Percentiles rank a stretch among this genome's conserved stretches.
These are phyloP conservation scores for Citrullus amarus DNA, from an alignment of 306 rosid species.

Conservation along the genomic window DNA sequence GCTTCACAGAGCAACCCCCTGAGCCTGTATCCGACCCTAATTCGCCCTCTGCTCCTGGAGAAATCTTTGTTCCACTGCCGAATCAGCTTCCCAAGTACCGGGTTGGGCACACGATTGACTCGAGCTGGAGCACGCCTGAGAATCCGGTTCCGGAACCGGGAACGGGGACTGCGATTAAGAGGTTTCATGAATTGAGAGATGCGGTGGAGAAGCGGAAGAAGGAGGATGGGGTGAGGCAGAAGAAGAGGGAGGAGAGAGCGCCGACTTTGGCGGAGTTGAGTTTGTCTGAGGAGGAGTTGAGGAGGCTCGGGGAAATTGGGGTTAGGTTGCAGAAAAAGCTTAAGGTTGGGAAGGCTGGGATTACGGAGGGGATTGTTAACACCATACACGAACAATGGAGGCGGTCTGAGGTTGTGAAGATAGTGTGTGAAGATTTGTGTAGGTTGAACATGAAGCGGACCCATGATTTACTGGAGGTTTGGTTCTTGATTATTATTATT, in stretches of 20 bases:
- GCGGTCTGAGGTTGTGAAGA: conserved; percentile 49
- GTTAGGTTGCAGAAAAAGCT: conserved; percentile 48
- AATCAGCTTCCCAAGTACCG: conserved; percentile 39
- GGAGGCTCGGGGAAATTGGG: conserved; percentile 43
- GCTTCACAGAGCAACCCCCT: conserved; percentile 36
- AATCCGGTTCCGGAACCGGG: conserved; percentile 67
- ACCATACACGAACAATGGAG: conserved; percentile 92
- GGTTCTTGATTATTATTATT: neutral
- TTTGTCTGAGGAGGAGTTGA: conserved; percentile 37
- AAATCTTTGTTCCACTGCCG: conserved; percentile 66
- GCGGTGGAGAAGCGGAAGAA: conserved; percentile 30
- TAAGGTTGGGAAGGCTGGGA: conserved; percentile 75
- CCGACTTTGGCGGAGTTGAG: conserved; percentile 87
- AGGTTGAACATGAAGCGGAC: conserved; percentile 82
- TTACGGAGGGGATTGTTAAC: conserved; percentile 82
- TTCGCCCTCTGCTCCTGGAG: conserved; percentile 30
- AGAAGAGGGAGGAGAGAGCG: conserved; percentile 23
- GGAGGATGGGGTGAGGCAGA: neutral
- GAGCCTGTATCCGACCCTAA: neutral
- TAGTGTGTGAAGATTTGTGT: conserved; percentile 66
- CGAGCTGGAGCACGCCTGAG: conserved; percentile 78
- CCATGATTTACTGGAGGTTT: conserved; percentile 86
- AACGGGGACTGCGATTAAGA: conserved; percentile 30
- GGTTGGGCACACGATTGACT: conserved; percentile 62
- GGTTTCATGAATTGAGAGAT: conserved; percentile 30